Percentiles rank a stretch among this genome's conserved stretches.
These are phyloP conservation scores for Cudoniella acicularis DNA, from an alignment of 495 filamentous ascomycete species.

Conservation along the genomic window DNA sequence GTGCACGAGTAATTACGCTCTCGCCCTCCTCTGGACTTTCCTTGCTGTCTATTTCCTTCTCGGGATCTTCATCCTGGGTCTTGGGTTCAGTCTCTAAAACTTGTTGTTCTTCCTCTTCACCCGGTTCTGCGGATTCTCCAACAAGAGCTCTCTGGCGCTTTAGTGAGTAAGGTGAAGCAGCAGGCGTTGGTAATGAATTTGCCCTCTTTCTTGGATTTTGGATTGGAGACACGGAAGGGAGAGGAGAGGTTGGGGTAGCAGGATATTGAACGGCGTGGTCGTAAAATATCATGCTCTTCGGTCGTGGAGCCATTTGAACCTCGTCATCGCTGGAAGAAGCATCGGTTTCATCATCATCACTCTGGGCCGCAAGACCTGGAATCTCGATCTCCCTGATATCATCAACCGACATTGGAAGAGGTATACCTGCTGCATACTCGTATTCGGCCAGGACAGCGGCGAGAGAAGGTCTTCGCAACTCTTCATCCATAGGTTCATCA, in stretches of 20 bases:
- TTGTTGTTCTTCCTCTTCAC: background rate
- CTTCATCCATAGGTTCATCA: slow-evolving; percentile 8
- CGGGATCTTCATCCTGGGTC: background rate
- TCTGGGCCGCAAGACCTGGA: slow-evolving; percentile 55
- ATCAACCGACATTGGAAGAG: slow-evolving; percentile 61
- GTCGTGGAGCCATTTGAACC: slow-evolving; percentile 37
- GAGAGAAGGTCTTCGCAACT: slow-evolving; percentile 9
- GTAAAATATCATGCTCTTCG: slow-evolving; percentile 60
- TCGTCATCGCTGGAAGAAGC: slow-evolving; percentile 28
- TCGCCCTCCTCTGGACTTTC: background rate
- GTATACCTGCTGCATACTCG: slow-evolving; percentile 46
- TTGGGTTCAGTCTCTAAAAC: background rate
- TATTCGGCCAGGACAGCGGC: slow-evolving; percentile 33
- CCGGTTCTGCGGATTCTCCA: slow-evolving; percentile 4
- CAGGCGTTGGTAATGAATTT: slow-evolving; percentile 47
- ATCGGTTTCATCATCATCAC: slow-evolving; percentile 55
- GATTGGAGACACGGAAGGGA: slow-evolving; percentile 20
- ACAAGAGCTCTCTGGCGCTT: background rate
- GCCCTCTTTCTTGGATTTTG: slow-evolving; percentile 45
- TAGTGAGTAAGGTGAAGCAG: slow-evolving; percentile 23
- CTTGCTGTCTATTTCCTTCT: background rate
- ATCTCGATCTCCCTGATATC: slow-evolving; percentile 74
- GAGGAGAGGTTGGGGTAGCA: slow-evolving; percentile 34
- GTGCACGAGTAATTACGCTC: slow-evolving; percentile 17
- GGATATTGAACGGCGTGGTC: slow-evolving; percentile 5